Percentiles rank a stretch among this genome's conserved stretches.
phyloP scores from a whole-genome alignment of 495 filamentous ascomycete species.

The Hypomontagnella monticulosa region DNA sequence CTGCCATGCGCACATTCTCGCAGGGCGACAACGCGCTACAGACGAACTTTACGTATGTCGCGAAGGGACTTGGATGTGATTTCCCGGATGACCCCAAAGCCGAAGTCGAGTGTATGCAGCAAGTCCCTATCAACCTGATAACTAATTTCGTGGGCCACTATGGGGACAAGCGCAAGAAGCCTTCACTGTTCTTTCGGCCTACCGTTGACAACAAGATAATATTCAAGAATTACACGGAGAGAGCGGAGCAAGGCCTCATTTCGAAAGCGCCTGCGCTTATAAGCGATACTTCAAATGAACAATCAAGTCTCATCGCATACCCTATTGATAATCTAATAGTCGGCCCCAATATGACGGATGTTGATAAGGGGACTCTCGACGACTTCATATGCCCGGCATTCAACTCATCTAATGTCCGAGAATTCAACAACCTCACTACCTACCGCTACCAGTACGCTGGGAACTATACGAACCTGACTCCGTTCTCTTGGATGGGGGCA shows the following conservation, averaged over 20 bases:
- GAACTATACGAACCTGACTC: conserved; percentile 57
- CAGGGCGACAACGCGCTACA: conserved; percentile 46
- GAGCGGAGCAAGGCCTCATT: conserved; percentile 36
- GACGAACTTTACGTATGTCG: conserved; percentile 58
- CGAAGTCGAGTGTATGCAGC: conserved; percentile 56
- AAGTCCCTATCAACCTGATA: conserved; percentile 49
- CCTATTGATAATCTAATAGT: conserved; percentile 43
- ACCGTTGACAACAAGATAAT: conserved; percentile 53
- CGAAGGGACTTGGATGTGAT: conserved; percentile 50
- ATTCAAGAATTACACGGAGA: conserved; percentile 56
- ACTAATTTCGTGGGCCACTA: conserved; percentile 54
- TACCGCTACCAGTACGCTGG: conserved; percentile 64
- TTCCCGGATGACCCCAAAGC: conserved; percentile 47
- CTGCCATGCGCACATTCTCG: conserved; percentile 48
- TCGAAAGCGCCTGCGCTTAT: conserved; percentile 52
- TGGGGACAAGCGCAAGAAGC: conserved; percentile 46
- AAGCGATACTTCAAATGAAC: conserved; percentile 55
- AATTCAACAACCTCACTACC: conserved; percentile 47
- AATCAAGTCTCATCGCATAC: conserved; percentile 48
- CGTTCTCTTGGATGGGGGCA: conserved; percentile 58
- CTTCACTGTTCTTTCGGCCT: conserved; percentile 53
- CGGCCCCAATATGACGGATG: conserved; percentile 47
- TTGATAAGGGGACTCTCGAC: conserved; percentile 44
- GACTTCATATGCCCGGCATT: conserved; percentile 51
- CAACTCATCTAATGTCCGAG: conserved; percentile 44